A percentile compares a stretch with the other conserved stretches of the same genome.
Conservation (phyloP, 305 asterid species). For the Lippia alba region DNA sequence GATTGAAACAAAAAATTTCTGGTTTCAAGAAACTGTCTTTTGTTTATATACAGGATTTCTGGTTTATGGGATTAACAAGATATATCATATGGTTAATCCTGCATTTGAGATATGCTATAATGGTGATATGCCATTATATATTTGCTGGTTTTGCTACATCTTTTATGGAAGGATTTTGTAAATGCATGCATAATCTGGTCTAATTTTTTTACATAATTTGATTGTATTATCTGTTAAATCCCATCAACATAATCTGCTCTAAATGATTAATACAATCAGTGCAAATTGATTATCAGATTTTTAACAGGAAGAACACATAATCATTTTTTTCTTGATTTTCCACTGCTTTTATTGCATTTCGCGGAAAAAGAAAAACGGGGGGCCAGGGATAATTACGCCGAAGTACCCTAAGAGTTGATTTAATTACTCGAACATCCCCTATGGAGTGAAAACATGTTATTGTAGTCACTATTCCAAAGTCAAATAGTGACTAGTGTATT, state of each 20-base stretch:
- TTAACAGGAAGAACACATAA: neutral
- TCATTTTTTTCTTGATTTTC: neutral
- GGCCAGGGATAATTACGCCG: too few species aligned
- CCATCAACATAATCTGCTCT: neutral
- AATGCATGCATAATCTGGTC: too few species aligned
- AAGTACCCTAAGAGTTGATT: too few species aligned
- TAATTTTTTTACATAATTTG: neutral
- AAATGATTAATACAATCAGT: neutral
- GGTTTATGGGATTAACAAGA: neutral
- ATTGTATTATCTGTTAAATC: neutral
- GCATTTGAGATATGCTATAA: too few species aligned
- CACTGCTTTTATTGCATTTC: neutral
- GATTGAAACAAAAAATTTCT: neutral
- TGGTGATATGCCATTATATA: neutral
- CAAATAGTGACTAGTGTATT: too few species aligned
- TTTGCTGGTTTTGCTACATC: too few species aligned
- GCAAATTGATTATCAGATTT: neutral
- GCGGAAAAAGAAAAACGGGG: too few species aligned
- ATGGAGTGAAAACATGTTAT: too few species aligned
- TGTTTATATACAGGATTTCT: neutral
- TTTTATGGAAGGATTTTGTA: too few species aligned
- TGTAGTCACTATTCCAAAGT: too few species aligned
- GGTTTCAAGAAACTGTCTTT: neutral
- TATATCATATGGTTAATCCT: neutral
- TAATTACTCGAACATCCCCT: too few species aligned